A percentile compares a stretch with the other conserved stretches of the same genome.
Conservation (phyloP, 2,329 filamentous ascomycete species). For the Xylariaceae sp. region DNA sequence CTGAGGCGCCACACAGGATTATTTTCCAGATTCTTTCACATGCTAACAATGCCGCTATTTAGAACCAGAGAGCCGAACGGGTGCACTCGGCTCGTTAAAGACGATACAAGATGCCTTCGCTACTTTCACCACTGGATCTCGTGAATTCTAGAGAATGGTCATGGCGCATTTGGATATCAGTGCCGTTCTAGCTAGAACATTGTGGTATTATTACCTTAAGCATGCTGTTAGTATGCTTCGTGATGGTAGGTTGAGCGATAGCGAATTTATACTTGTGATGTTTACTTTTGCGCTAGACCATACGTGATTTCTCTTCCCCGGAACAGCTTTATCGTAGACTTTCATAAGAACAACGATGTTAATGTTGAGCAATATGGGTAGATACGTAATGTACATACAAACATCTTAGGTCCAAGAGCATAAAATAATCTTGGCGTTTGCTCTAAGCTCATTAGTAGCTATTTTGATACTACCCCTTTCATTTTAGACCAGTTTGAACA, state of each 20-base stretch:
- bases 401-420: no score
- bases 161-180: constrained; percentile 47
- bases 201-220: constrained; percentile 44
- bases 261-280: constrained; percentile 15
- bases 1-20: constrained; percentile 1
- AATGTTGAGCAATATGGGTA: no score
- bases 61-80: neutral
- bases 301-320: no score
- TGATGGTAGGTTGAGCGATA: constrained; percentile 3
- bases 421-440: no score
- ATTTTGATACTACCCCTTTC: no score
- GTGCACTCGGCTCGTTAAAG: constrained; percentile 27
- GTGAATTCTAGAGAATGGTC: constrained; percentile 39
- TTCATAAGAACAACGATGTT: no score
- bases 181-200: constrained; percentile 43
- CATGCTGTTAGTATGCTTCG: constrained; percentile 5
- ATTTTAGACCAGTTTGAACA: no score
- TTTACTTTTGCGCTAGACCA: constrained; percentile 8
- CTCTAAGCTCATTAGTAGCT: no score
- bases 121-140: constrained; percentile 47
- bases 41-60: constrained; percentile 21
- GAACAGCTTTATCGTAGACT: no score
- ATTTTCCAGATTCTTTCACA: constrained; percentile 18
- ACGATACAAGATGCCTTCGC: constrained; percentile 38
- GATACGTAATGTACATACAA: no score